phyloP scores from a whole-genome alignment of 106 monocot species.

The Dactylorhiza incarnata region DNA sequence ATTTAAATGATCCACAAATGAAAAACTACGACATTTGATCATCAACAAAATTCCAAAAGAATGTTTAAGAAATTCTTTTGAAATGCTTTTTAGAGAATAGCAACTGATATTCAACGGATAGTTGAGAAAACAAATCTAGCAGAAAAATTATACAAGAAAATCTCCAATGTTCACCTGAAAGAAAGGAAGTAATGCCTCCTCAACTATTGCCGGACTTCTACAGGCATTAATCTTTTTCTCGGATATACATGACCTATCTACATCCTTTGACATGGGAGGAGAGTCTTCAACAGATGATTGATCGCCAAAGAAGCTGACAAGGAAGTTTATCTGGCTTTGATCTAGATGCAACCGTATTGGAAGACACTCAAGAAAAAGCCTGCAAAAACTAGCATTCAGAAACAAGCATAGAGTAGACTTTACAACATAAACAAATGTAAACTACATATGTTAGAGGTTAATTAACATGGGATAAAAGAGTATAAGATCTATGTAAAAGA shows the following conservation, averaged over 20 bases:
- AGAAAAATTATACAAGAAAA: neutral
- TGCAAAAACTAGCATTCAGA: conserved; percentile 20
- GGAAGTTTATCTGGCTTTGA: conserved; percentile 84
- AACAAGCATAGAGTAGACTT: neutral
- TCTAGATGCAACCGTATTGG: conserved; percentile 88
- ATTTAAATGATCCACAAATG: neutral
- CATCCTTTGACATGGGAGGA: conserved; percentile 21
- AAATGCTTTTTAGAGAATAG: neutral
- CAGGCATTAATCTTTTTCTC: conserved; percentile 13
- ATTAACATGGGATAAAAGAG: neutral
- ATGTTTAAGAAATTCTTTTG: neutral
- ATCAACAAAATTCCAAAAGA: neutral
- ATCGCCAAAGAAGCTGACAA: conserved; percentile 68
- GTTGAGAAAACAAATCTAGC: neutral
- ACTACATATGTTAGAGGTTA: neutral
- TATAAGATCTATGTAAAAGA: neutral
- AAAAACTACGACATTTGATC: neutral
- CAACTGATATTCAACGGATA: neutral
- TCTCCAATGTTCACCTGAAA: conserved; percentile 57
- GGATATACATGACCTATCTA: conserved; percentile 19
- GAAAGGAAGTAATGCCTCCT: conserved; percentile 96
- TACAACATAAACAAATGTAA: neutral
- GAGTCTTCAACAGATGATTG: conserved; percentile 18
- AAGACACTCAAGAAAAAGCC: conserved; percentile 58
- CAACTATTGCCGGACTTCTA: conserved; percentile 33